Evolutionary conservation across 352 stramenopile genomes (phyloP), one percentile per base, ranked within the genome.

Genomic region (Poterioochromonas sp.): DNA sequence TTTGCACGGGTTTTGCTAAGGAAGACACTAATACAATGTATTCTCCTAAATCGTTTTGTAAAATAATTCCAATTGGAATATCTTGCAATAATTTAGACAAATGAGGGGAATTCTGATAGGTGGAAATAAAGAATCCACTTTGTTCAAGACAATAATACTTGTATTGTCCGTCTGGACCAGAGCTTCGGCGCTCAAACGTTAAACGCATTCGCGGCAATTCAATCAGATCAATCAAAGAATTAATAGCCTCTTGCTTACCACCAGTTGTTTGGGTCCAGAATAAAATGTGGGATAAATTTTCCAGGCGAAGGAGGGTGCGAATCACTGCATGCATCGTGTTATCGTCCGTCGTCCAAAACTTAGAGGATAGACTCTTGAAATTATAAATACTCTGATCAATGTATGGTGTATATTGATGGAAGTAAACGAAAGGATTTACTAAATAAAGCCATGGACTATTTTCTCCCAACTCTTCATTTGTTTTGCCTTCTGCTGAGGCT

Each of bases 201-300:
- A 99, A 83, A 80, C 97, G 97, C 32, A 99, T 85, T 41, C 96
- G 87, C 37, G 96, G 96, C 39, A 99, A 86, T 80, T 99, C 95
- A 81, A 99, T 92, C 65, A 96, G 90, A 80, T 95, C 91, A 79
- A 99, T 94, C 69, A 15, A 89, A 78, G 73, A 85, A 81, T n/a
- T 49, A 1, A 76, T 84, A 5, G 62, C 3, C 8, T 12, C 11
- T 15, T 29, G 32, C 15, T 47, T 12, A 29, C 2, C 3, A 29
- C 3, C 62, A 8, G 18, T 26, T 26, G 26, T 22, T 65, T 85
- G 86, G 81, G 91, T 97, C 95, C 95, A 99, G 39, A 98, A 89
- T 43, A 99, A 81, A 40, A 99, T 90, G 83, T 99, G 94, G 12
- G 93, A 97, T 44, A 98, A 83, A 73, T 98, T 93, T 79, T 99